phyloP scores from a whole-genome alignment of 164 flowering plant species.

The Piper betle region DNA sequence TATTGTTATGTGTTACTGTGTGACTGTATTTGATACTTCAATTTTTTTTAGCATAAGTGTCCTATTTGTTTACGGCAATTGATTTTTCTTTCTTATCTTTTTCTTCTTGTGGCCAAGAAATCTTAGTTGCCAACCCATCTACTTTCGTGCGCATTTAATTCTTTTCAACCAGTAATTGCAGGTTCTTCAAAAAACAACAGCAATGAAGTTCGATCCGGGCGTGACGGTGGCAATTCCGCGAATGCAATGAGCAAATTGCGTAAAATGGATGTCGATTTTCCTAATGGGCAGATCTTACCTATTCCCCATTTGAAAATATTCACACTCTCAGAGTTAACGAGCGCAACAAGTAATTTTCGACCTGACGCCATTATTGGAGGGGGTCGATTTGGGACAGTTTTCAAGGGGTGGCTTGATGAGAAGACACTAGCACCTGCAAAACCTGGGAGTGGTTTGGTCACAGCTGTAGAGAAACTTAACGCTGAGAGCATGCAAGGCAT shows the following conservation, averaged over 20 bases:
- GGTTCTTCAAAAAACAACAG: constrained; percentile 10
- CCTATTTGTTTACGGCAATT: too few species aligned
- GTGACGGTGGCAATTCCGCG: constrained; percentile 1
- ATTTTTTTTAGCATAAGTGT: too few species aligned
- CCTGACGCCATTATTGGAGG: constrained; percentile 45
- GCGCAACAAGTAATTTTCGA: constrained; percentile 43
- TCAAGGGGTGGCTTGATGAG: constrained; percentile 60
- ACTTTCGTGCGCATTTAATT: too few species aligned
- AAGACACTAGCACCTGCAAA: constrained; percentile 22
- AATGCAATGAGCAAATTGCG: not conserved
- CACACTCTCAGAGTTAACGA: constrained; percentile 40
- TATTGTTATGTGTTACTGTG: too few species aligned
- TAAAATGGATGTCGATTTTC: constrained; percentile 14
- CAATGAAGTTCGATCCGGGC: not conserved
- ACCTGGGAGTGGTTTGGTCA: constrained; percentile 32
- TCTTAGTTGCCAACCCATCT: too few species aligned
- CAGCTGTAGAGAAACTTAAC: constrained; percentile 64
- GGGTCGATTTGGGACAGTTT: constrained; percentile 76
- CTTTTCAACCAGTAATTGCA: not conserved
- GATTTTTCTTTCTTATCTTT: too few species aligned
- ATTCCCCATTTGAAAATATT: constrained; percentile 36
- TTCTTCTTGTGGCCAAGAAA: too few species aligned
- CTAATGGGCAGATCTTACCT: constrained; percentile 33
- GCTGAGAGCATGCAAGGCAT: constrained; percentile 52
- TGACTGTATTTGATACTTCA: too few species aligned